Conservation (phyloP, 2,329 filamentous ascomycete genomes). For the Nemania diffusa region DNA sequence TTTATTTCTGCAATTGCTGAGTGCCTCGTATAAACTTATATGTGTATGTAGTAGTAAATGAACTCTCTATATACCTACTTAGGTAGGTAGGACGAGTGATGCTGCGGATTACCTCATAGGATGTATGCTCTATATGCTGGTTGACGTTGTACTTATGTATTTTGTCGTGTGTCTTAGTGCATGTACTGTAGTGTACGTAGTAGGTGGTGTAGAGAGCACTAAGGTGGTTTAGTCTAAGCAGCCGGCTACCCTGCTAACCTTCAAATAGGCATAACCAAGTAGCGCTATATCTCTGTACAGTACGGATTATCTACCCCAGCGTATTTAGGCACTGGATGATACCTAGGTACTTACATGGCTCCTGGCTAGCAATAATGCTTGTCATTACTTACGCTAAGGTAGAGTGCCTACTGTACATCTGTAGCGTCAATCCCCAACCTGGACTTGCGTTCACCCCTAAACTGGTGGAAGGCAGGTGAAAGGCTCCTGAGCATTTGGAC, state of each 20-base stretch:
- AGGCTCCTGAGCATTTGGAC: neutral
- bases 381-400: conserved; percentile 2
- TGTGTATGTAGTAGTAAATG: no score
- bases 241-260: conserved; percentile 10
- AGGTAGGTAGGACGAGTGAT: no score
- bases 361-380: neutral
- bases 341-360: neutral
- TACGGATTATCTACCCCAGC: neutral
- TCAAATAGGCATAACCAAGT: conserved; percentile 7
- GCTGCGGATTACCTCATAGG: no score
- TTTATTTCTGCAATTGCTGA: no score
- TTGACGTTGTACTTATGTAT: no score
- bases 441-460: conserved; percentile 5
- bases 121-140: no score
- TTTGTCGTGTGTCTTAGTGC: no score
- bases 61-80: no score
- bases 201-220: no score
- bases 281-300: conserved; percentile 12
- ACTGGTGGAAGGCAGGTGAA: conserved; percentile 3
- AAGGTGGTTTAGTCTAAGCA: neutral
- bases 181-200: no score
- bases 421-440: conserved; percentile 2
- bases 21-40: no score
- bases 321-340: neutral
- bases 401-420: neutral